These are phyloP conservation scores for Pythium oligandrum DNA, from an alignment of 352 stramenopile species.

Conservation along the genomic window DNA sequence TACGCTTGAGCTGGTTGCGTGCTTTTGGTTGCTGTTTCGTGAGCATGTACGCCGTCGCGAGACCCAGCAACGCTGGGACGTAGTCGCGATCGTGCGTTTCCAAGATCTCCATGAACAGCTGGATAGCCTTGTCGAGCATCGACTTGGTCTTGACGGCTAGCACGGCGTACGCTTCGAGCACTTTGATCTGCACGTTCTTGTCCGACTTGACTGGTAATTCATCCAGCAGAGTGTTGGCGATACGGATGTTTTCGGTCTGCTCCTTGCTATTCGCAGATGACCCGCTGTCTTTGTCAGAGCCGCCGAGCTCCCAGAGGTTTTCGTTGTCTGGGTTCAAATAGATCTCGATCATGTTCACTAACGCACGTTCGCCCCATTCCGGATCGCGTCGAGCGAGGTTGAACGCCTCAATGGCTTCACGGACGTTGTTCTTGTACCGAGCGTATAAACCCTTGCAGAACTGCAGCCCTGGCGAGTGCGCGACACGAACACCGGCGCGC, in stretches of 20 bases:
- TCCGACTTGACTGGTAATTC: slow-evolving; percentile 64
- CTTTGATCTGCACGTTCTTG: slow-evolving; percentile 57
- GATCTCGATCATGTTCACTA: slow-evolving; percentile 93
- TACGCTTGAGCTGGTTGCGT: slow-evolving; percentile 93
- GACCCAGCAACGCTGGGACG: slow-evolving; percentile 87
- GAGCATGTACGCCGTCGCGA: slow-evolving; percentile 90
- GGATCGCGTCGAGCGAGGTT: slow-evolving; percentile 86
- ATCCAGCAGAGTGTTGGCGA: slow-evolving; percentile 85
- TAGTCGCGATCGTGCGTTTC: slow-evolving; percentile 84
- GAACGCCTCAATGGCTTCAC: slow-evolving; percentile 88
- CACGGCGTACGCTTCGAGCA: slow-evolving; percentile 86
- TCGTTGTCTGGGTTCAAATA: slow-evolving; percentile 93
- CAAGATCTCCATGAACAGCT: slow-evolving; percentile 89
- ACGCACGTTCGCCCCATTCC: slow-evolving; percentile 82
- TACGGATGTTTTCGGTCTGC: slow-evolving; percentile 81
- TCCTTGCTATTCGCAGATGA: slow-evolving; percentile 55
- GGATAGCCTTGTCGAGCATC: slow-evolving; percentile 86
- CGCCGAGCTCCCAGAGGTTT: slow-evolving; percentile 83
- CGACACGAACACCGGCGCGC: slow-evolving; percentile 50
- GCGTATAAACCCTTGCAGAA: slow-evolving; percentile 91
- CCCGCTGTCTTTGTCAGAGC: slow-evolving; percentile 17
- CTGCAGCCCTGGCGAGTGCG: slow-evolving; percentile 78
- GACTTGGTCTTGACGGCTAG: slow-evolving; percentile 77
- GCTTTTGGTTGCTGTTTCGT: slow-evolving; percentile 90
- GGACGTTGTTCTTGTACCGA: slow-evolving; percentile 87